These are phyloP conservation scores for Fusarium sp. DNA, from an alignment of 2,329 filamentous ascomycete genomes.

Conservation along the genomic window DNA sequence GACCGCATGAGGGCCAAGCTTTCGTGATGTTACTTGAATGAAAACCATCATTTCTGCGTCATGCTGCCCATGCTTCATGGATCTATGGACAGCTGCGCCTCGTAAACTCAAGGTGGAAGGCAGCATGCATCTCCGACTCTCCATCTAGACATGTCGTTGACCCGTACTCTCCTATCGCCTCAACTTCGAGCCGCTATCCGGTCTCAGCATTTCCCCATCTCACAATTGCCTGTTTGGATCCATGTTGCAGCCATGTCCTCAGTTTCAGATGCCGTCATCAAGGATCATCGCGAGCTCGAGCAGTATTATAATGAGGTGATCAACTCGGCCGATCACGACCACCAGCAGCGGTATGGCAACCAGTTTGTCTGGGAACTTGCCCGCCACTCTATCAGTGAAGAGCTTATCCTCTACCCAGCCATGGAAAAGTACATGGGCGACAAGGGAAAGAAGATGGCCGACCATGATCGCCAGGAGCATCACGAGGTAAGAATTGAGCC, in stretches of 20 bases:
- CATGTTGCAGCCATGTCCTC: conserved; percentile 15
- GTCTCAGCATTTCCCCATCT: neutral
- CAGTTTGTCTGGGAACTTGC: conserved; percentile 63
- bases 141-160: conserved; percentile 3
- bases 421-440: conserved; percentile 60
- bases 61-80: neutral
- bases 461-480: conserved; percentile 61
- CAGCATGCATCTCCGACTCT: neutral
- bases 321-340: conserved; percentile 49
- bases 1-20: neutral
- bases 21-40: neutral
- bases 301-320: conserved; percentile 57
- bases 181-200: neutral
- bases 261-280: conserved; percentile 41
- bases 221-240: neutral
- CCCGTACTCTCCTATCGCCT: neutral
- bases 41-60: neutral
- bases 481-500: conserved; percentile 49
- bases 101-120: neutral
- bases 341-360: conserved; percentile 57
- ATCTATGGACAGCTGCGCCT: neutral
- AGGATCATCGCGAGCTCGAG: conserved; percentile 48
- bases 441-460: conserved; percentile 57
- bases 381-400: conserved; percentile 61
- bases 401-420: conserved; percentile 65